phyloP scores from a whole-genome alignment of 1,284 basidiomycete species.

The Ganoderma boninense region DNA sequence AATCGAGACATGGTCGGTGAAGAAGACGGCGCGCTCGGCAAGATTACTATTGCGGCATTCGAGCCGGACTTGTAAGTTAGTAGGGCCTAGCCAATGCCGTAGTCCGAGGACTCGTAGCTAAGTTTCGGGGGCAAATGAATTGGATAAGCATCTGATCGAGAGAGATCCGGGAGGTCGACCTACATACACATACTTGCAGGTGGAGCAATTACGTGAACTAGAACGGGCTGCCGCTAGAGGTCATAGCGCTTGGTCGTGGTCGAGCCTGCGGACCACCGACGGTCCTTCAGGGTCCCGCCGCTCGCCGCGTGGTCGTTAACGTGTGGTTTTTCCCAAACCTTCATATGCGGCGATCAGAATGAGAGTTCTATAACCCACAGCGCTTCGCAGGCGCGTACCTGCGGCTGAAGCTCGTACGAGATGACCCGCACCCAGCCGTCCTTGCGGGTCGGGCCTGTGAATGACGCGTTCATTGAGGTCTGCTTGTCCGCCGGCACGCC shows the following conservation, averaged over 20 bases:
- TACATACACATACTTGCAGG: constrained; percentile 22
- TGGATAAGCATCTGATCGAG: not conserved
- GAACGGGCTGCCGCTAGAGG: constrained; percentile 13
- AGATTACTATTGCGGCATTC: constrained; percentile 17
- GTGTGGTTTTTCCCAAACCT: constrained; percentile 21
- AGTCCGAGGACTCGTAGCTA: constrained; percentile 22
- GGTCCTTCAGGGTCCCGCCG: constrained; percentile 18
- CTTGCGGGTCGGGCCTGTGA: constrained; percentile 21
- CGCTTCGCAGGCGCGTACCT: constrained; percentile 6
- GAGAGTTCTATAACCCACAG: not conserved
- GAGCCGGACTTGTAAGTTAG: constrained; percentile 16
- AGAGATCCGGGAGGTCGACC: not conserved
- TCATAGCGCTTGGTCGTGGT: constrained; percentile 17
- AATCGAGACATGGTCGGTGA: constrained; percentile 21
- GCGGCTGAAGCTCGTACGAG: constrained; percentile 19
- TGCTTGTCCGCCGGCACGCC: constrained; percentile 7
- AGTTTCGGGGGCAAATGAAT: not conserved
- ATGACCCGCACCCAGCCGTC: constrained; percentile 23
- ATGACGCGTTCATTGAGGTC: constrained; percentile 14
- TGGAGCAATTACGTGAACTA: constrained; percentile 21
- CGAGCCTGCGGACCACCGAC: constrained; percentile 22
- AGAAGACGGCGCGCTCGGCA: constrained; percentile 18
- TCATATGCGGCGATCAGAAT: not conserved
- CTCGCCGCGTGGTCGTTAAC: constrained; percentile 22
- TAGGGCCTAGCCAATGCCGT: constrained; percentile 25